Conservation (phyloP, 1,284 basidiomycete species). For the Puccinia coronata region DNA sequence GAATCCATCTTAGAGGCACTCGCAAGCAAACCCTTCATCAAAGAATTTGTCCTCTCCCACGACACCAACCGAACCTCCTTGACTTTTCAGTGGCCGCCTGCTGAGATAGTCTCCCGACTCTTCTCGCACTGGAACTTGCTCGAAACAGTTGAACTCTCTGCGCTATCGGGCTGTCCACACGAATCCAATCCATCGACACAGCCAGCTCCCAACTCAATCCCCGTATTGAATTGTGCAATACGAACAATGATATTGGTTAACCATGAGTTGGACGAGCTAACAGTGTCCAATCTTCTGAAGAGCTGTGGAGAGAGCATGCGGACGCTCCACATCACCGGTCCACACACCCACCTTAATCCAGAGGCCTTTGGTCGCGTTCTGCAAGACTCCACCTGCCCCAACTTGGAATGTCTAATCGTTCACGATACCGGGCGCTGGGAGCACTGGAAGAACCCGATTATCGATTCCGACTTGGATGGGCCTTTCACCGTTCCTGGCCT, state of each 20-base stretch:
- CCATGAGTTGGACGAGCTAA: neutral
- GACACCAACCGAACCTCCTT: too few relatives aligned
- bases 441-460: neutral
- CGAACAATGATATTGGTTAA: neutral
- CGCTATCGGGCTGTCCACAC: neutral
- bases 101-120: neutral
- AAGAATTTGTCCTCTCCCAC: neutral
- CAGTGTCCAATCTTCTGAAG: neutral
- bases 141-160: neutral
- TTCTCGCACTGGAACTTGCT: neutral
- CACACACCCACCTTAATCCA: neutral
- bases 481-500: neutral
- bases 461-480: too few relatives aligned
- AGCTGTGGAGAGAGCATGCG: neutral
- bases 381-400: neutral
- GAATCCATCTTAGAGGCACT: neutral
- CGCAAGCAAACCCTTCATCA: neutral
- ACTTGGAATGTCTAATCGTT: neutral
- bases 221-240: neutral
- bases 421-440: neutral
- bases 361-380: neutral
- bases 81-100: neutral
- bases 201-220: neutral
- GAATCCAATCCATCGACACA: neutral
- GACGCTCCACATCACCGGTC: neutral